These are phyloP conservation scores for Nepenthes gracilis DNA, from an alignment of 148 eudicot genomes.

Conservation along the genomic window DNA sequence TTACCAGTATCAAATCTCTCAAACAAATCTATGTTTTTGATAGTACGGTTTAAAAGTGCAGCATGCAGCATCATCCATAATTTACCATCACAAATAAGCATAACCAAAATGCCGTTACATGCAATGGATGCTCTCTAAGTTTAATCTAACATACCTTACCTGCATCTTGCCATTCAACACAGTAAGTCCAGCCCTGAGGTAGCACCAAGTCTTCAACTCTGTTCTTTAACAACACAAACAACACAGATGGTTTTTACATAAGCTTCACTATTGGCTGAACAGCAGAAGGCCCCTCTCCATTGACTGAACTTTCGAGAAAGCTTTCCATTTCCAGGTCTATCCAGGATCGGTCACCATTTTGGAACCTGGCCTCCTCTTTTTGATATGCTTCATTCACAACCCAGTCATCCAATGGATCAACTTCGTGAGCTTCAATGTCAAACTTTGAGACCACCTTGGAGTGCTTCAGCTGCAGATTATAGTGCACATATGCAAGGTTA, in stretches of 20 bases:
- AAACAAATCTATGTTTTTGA: no score
- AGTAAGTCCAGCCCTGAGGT: no score
- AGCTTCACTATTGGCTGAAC: background rate
- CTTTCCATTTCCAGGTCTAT: background rate
- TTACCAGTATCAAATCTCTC: no score
- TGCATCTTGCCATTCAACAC: no score
- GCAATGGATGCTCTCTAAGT: no score
- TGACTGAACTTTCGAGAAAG: background rate
- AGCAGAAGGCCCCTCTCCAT: background rate
- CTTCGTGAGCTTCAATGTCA: conserved; percentile 16
- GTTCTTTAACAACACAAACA: background rate
- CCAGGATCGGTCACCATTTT: background rate
- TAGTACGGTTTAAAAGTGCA: no score
- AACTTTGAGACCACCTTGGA: conserved; percentile 12
- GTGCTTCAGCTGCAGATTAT: conserved; percentile 42
- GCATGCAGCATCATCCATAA: no score
- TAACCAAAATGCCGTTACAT: no score
- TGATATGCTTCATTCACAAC: conserved; percentile 2
- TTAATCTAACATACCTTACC: no score
- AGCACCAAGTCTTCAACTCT: no score
- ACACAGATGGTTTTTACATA: background rate
- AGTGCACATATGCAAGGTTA: conserved; percentile 34
- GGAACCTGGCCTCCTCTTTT: background rate
- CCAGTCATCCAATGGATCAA: conserved; percentile 39
- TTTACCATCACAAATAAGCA: no score